Base-by-base conservation (phyloP, 2,329 filamentous ascomycete species). In the Diaporthe batatas region DNA sequence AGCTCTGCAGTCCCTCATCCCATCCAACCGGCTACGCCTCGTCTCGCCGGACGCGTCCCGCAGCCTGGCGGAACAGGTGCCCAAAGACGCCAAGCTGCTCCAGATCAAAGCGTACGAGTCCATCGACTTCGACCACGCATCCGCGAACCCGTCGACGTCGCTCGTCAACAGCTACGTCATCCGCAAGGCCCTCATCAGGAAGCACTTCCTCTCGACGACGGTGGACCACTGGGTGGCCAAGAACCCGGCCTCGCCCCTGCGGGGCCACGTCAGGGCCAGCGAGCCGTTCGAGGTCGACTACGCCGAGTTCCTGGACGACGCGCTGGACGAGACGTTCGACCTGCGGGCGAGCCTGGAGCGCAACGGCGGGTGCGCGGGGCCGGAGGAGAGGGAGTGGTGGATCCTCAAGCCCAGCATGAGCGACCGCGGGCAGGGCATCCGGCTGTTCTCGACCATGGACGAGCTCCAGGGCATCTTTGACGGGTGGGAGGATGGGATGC, bases 361-460 rank as follows among this genome's bases (percentile, higher is more conserved):
- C 58, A 98, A 98, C 77, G 89, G 89, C 36, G 62, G 18, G 23
- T 39, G 42, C 71, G 25, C 34, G 57, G 32, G n/a, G 29, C 44
- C 54, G 14, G 42, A 82, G 39, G 84, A 88, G 54, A 87, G 88
- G 73, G 91, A 97, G 80, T 99, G 96, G 96, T 99, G 96, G 96
- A 98, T 99, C 76, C 82, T 99, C 73, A 99, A 99, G 83, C 96
- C 96, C 0, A 93, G 96, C 11, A 98, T 99, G 96, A 98, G 94
- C 81, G 96, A 99, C 80, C 90, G 96, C 32, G 96, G 96, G 0
- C 95, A 98, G 80, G 96, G 96, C 0, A 98, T 99, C 72, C 86
- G 94, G 51, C 85, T 99, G 0, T 99, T 99, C 82, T 93, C 91
- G 77, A 94, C 91, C 2, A 93, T 96, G 85, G 91, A 92, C 71